Conservation (phyloP, 495 filamentous ascomycete genomes). For the Penicillium lividum region DNA sequence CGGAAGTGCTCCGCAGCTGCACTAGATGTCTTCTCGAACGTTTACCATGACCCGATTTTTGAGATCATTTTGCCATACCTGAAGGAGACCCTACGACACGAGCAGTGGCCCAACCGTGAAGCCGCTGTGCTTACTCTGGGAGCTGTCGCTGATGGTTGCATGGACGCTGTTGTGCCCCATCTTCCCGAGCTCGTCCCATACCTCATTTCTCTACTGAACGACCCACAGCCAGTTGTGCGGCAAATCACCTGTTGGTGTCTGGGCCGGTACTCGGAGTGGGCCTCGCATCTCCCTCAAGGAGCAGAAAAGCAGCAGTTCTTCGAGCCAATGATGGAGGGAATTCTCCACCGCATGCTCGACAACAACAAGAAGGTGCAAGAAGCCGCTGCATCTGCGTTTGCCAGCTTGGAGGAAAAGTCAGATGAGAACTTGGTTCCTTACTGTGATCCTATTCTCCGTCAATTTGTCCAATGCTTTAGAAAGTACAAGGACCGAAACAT, state of each 20-base stretch:
- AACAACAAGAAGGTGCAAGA: constrained; percentile 98
- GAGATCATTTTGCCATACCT: constrained; percentile 89
- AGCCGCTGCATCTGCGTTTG: constrained; percentile 93
- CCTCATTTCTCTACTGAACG: constrained; percentile 81
- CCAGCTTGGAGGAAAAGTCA: constrained; percentile 92
- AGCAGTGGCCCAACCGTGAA: constrained; percentile 90
- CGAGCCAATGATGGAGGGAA: constrained; percentile 96
- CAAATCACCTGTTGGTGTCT: constrained; percentile 99
- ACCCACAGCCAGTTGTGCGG: constrained; percentile 86
- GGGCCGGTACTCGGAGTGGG: constrained; percentile 92
- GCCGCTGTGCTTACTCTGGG: constrained; percentile 93
- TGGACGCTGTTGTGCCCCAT: constrained; percentile 85
- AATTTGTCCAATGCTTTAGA: constrained; percentile 88
- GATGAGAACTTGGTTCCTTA: constrained; percentile 77
- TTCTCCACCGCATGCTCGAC: constrained; percentile 91
- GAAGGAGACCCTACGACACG: constrained; percentile 82
- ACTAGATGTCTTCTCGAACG: constrained; percentile 87
- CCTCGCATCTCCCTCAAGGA: constrained; percentile 68
- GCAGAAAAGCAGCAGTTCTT: constrained; percentile 75
- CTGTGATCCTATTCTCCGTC: constrained; percentile 84
- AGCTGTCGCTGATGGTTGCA: constrained; percentile 93
- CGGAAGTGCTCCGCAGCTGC: constrained; percentile 97
- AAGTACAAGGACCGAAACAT: constrained; percentile 99
- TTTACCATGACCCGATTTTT: constrained; percentile 87
- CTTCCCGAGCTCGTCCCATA: constrained; percentile 90